Conservation (phyloP, 345 rosid species). For the Populus simonii region DNA sequence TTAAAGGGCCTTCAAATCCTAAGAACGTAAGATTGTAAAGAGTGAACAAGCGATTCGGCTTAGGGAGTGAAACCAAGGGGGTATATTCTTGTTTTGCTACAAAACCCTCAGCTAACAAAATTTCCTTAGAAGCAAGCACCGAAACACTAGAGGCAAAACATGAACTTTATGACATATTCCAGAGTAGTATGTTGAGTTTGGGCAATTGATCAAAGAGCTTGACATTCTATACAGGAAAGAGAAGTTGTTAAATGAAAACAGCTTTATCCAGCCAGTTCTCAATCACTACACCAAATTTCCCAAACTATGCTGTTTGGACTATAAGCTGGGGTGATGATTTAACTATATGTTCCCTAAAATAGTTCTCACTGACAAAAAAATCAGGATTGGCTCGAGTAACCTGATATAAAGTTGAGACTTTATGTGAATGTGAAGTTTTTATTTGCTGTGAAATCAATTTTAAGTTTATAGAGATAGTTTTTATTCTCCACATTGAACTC, state of each 20-base stretch:
- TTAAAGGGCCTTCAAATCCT: no score
- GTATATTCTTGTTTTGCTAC: no score
- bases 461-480: slow-evolving; percentile 9
- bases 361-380: no score
- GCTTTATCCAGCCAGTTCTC: not conserved
- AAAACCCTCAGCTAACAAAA: no score
- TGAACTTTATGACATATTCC: no score
- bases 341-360: not conserved
- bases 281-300: not conserved
- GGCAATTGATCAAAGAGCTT: not conserved
- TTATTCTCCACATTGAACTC: no score
- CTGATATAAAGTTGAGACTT: not conserved
- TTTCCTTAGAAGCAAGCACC: no score
- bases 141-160: no score
- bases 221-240: not conserved
- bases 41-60: no score
- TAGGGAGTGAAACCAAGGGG: no score
- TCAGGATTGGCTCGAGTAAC: not conserved
- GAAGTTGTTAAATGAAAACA: not conserved
- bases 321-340: not conserved
- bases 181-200: no score
- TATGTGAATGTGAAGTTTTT: not conserved
- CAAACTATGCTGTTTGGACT: not conserved
- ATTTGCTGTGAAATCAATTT: not conserved
- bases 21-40: no score